These are phyloP conservation scores for Mrakia blollopis DNA, from an alignment of 768 basidiomycete genomes.

Conservation along the genomic window DNA sequence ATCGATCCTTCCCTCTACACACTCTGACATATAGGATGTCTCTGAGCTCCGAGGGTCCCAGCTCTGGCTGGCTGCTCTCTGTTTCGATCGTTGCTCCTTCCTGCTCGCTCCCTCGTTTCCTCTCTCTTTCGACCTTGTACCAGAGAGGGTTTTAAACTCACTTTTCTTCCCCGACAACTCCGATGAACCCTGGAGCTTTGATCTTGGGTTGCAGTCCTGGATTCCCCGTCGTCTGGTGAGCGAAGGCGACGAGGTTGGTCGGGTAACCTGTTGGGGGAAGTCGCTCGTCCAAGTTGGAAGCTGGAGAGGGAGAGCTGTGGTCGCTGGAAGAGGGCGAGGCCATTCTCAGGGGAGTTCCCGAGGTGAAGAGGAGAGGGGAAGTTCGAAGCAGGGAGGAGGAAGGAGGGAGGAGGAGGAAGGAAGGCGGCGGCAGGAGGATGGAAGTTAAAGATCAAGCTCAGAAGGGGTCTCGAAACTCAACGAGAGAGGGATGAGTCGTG, in stretches of 20 bases:
- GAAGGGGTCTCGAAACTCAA: no score
- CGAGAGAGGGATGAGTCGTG: no score
- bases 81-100: neutral
- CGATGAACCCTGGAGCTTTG: neutral
- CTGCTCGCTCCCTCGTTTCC: neutral
- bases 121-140: neutral
- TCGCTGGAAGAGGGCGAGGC: conserved; percentile 16
- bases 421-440: no score
- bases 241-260: neutral
- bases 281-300: neutral
- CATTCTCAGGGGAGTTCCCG: neutral
- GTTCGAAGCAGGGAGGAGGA: no score
- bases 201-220: no score
- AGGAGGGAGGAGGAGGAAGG: no score
- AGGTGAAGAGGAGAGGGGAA: no score
- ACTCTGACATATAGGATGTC: no score
- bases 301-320: neutral
- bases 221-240: neutral
- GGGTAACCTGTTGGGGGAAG: conserved; percentile 17
- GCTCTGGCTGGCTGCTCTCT: no score
- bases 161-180: conserved; percentile 13
- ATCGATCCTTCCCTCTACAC: no score
- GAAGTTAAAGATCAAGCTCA: no score
- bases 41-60: no score
- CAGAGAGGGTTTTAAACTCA: neutral